Percentiles rank a stretch among this genome's conserved stretches.
phyloP scores from a whole-genome alignment of 2,329 filamentous ascomycete genomes.

The Hymenoscyphus infarciens region DNA sequence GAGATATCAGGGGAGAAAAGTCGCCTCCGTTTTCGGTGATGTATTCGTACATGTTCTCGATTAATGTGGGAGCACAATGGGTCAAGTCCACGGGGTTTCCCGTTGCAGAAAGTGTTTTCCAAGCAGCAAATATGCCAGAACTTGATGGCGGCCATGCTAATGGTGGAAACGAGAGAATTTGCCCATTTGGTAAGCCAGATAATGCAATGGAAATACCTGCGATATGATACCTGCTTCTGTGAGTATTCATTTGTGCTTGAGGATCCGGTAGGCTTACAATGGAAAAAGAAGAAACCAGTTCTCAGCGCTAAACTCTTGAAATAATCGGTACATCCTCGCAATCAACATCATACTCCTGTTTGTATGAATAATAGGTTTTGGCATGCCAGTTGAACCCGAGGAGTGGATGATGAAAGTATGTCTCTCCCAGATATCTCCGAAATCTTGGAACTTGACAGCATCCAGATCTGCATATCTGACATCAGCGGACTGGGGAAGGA shows the following conservation, averaged over 20 bases:
- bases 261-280: conserved; percentile 22
- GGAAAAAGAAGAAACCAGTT: conserved; percentile 37
- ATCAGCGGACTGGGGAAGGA: conserved; percentile 14
- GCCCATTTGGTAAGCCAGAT: conserved; percentile 33
- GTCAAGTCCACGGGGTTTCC: conserved; percentile 32
- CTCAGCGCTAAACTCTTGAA: conserved; percentile 33
- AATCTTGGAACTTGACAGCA: conserved; percentile 29
- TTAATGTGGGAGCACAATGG: conserved; percentile 34
- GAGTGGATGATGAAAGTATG: conserved; percentile 35
- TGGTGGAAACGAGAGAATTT: conserved; percentile 34
- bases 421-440: conserved; percentile 33
- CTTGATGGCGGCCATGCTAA: conserved; percentile 33
- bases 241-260: conserved; percentile 7
- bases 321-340: conserved; percentile 35
- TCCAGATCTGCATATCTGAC: conserved; percentile 21
- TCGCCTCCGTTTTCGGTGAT: conserved; percentile 28
- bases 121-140: conserved; percentile 29
- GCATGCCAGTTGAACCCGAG: conserved; percentile 33
- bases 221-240: conserved; percentile 30
- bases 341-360: conserved; percentile 37
- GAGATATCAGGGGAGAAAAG: conserved; percentile 28
- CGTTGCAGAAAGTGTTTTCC: conserved; percentile 28
- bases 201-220: conserved; percentile 34
- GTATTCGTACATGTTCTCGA: conserved; percentile 35
- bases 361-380: conserved; percentile 34